Conservation (phyloP, 2,329 filamentous ascomycete genomes). For the Chaetomiaceae sp. region DNA sequence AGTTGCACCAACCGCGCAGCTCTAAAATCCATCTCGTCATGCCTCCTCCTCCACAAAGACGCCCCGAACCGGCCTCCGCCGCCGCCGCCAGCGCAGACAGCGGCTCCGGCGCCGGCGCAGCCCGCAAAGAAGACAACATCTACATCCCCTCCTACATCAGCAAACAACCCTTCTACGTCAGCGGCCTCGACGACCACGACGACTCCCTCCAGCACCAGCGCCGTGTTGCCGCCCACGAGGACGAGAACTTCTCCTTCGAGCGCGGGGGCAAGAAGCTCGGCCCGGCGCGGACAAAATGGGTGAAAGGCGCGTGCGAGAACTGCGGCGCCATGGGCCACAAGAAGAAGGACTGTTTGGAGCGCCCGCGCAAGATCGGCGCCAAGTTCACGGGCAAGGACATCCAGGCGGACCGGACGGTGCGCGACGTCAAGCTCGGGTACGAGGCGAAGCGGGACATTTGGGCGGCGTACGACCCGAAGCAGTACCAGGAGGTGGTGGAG, state of each 20-base stretch:
- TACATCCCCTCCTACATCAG: conserved; percentile 98
- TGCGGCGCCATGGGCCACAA: conserved; percentile 97
- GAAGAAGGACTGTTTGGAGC: conserved; percentile 84
- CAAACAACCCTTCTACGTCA: conserved; percentile 94
- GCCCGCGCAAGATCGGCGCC: conserved; percentile 83
- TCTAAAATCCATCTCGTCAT: conserved; percentile 7
- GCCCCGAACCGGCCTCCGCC: conserved; percentile 13
- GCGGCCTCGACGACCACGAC: conserved; percentile 59
- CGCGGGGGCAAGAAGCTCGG: conserved; percentile 82
- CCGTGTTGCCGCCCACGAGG: conserved; percentile 48
- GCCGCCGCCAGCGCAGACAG: conserved; percentile 17
- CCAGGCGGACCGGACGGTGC: conserved; percentile 81
- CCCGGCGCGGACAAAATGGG: conserved; percentile 89
- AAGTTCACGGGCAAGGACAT: conserved; percentile 92
- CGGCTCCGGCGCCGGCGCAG: conserved; percentile 35
- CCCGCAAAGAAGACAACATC: conserved; percentile 87
- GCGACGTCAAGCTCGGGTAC: conserved; percentile 86
- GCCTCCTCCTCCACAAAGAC: conserved; percentile 20
- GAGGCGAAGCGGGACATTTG: conserved; percentile 96
- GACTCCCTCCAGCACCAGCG: conserved; percentile 98
- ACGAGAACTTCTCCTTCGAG: conserved; percentile 64
- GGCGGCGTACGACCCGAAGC: conserved; percentile 92
- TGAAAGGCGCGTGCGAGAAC: conserved; percentile 97
- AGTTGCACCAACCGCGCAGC: not conserved
- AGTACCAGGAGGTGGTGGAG: conserved; percentile 83